A percentile compares a stretch with the other conserved stretches of the same genome.
Conservation (phyloP, 1,284 basidiomycete genomes). For the Melampsora abietis-canadensis region DNA sequence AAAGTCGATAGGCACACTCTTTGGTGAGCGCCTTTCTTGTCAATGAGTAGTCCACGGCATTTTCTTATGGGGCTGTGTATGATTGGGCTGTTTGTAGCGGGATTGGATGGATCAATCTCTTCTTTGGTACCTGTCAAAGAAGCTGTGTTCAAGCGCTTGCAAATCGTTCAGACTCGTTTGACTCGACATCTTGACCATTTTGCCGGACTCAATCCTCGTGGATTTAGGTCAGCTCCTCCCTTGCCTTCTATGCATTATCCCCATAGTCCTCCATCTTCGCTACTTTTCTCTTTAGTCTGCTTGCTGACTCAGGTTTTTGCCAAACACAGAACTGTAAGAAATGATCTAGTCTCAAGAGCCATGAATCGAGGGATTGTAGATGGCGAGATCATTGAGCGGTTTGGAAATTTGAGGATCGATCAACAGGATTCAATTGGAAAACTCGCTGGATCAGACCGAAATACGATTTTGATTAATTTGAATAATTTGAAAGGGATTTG, state of each 20-base stretch:
- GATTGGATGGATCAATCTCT: constrained; percentile 38
- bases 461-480: constrained; percentile 35
- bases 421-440: constrained; percentile 27
- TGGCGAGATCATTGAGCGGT: constrained; percentile 23
- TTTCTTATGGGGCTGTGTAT: no score
- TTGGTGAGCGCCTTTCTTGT: constrained; percentile 10
- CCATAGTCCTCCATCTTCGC: neutral
- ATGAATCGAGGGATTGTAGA: constrained; percentile 41
- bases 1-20: constrained; percentile 31
- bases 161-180: constrained; percentile 40
- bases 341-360: constrained; percentile 37
- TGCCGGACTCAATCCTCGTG: constrained; percentile 39
- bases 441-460: constrained; percentile 30
- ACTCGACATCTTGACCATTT: constrained; percentile 38
- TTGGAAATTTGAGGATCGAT: constrained; percentile 22
- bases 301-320: neutral
- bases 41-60: no score
- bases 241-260: neutral
- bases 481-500: constrained; percentile 32
- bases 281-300: neutral
- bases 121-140: constrained; percentile 38
- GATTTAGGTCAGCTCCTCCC: constrained; percentile 14
- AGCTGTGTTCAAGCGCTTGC: constrained; percentile 33
- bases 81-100: constrained; percentile 7
- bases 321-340: constrained; percentile 24